Conservation (phyloP, 23 red algal genomes). For the Gracilaria vermiculophylla region DNA sequence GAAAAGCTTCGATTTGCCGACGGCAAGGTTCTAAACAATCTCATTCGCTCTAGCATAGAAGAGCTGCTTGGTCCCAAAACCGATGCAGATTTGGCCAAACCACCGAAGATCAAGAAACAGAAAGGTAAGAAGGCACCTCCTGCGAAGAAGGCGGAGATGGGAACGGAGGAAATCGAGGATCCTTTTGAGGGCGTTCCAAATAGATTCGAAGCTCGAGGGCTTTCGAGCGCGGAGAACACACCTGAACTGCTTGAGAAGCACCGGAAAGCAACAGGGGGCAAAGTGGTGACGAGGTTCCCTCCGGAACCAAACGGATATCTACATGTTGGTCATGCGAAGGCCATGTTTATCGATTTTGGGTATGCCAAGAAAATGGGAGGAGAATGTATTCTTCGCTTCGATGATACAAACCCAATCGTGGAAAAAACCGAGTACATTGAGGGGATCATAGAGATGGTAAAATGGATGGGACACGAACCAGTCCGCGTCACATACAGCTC, state of each 20-base stretch:
- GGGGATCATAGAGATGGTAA: conserved; percentile 88
- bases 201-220: conserved; percentile 79
- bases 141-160: neutral
- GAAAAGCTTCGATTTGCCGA: conserved; percentile 80
- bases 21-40: conserved; percentile 49
- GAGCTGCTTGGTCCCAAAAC: conserved; percentile 79
- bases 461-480: conserved; percentile 95
- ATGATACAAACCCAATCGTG: conserved; percentile 97
- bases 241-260: conserved; percentile 86
- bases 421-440: conserved; percentile 92
- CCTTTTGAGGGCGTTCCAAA: conserved; percentile 83
- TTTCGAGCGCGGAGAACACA: conserved; percentile 80
- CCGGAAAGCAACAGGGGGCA: conserved; percentile 58
- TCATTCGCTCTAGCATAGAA: conserved; percentile 48
- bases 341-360: conserved; percentile 99
- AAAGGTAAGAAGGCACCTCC: conserved; percentile 25
- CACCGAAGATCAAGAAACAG: conserved; percentile 47
- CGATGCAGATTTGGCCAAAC: conserved; percentile 69
- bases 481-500: conserved; percentile 85
- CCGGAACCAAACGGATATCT: conserved; percentile 97
- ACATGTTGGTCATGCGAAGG: conserved; percentile 97
- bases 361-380: conserved; percentile 85
- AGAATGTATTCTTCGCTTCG: conserved; percentile 91
- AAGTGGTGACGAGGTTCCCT: conserved; percentile 85
- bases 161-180: conserved; percentile 33